Percentiles rank a stretch among this genome's conserved stretches.
These are phyloP conservation scores for Thalassiosira hispida DNA, from an alignment of 352 stramenopile species.

Conservation along the genomic window DNA sequence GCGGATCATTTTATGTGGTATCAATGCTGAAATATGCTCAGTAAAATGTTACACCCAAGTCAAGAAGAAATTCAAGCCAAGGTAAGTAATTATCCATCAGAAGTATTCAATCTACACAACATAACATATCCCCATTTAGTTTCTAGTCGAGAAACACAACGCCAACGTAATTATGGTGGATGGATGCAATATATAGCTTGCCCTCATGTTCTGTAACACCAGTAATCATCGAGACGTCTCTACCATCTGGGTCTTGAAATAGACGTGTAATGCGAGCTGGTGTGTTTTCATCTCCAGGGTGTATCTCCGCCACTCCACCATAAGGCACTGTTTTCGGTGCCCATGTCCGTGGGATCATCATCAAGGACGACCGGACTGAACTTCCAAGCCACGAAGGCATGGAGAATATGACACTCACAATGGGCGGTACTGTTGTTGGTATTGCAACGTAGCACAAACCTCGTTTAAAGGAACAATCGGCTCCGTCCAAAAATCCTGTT, in stretches of 20 bases:
- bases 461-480: slow-evolving; percentile 56
- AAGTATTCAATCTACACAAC: too few relatives aligned
- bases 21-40: too few relatives aligned
- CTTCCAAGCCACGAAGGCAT: slow-evolving; percentile 43
- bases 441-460: slow-evolving; percentile 60
- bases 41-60: too few relatives aligned
- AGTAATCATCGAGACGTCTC: slow-evolving; percentile 57
- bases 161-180: slow-evolving; percentile 68
- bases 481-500: slow-evolving; percentile 58
- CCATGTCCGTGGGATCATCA: slow-evolving; percentile 55
- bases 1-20: too few relatives aligned
- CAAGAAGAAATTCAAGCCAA: too few relatives aligned
- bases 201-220: slow-evolving; percentile 61
- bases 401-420: slow-evolving; percentile 37
- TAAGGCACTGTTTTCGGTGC: slow-evolving; percentile 38
- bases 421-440: slow-evolving; percentile 23
- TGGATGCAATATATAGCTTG: slow-evolving; percentile 71
- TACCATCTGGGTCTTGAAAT: slow-evolving; percentile 69
- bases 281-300: slow-evolving; percentile 26
- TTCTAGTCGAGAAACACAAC: slow-evolving; percentile 45
- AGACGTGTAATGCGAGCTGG: slow-evolving; percentile 30
- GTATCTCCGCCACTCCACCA: slow-evolving; percentile 58
- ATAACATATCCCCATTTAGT: too few relatives aligned
- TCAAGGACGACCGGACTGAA: slow-evolving; percentile 52
- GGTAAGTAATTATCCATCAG: too few relatives aligned